Evolutionary conservation across 768 basidiomycete species (phyloP).

Genomic region (Phaffia australis): DNA sequence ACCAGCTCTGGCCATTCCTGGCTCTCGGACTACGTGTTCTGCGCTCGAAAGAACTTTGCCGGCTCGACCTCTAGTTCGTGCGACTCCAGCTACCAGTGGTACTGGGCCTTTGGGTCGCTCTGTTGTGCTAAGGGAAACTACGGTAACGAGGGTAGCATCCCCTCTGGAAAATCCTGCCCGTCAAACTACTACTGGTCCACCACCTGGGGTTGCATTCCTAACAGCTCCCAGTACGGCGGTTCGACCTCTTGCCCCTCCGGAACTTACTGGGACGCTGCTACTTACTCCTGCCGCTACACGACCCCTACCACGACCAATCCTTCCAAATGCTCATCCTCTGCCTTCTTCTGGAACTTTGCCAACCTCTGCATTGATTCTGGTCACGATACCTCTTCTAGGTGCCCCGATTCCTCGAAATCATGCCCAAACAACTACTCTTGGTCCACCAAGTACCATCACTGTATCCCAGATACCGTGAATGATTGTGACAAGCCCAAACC

Average conservation of each 20-base stretch:
- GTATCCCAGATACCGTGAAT: slow-evolving; percentile 12
- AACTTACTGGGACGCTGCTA: not conserved
- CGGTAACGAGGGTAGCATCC: not conserved
- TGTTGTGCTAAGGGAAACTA: slow-evolving; percentile 9
- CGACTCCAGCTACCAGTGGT: not conserved
- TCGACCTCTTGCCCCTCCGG: not conserved
- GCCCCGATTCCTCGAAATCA: slow-evolving; percentile 3
- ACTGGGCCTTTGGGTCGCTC: not conserved
- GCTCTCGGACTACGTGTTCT: not conserved
- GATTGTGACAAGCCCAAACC: slow-evolving; percentile 8
- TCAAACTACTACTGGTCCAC: not conserved
- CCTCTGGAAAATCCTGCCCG: slow-evolving; percentile 1
- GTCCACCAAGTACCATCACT: not conserved
- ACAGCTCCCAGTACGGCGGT: not conserved
- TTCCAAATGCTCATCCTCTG: not conserved
- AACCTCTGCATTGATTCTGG: not conserved
- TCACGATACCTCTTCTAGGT: not conserved
- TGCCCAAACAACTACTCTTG: slow-evolving; percentile 11
- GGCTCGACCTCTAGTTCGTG: not conserved
- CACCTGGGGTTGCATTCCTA: not conserved
- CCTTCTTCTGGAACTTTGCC: slow-evolving; percentile 5
- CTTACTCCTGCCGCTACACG: not conserved
- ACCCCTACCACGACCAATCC: not conserved
- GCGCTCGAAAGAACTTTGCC: slow-evolving; percentile 10
- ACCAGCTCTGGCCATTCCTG: slow-evolving; percentile 4